Percentiles rank a stretch among this genome's conserved stretches.
These are phyloP conservation scores for Phoma herbarum DNA, from an alignment of 2,329 filamentous ascomycete genomes.

Conservation along the genomic window DNA sequence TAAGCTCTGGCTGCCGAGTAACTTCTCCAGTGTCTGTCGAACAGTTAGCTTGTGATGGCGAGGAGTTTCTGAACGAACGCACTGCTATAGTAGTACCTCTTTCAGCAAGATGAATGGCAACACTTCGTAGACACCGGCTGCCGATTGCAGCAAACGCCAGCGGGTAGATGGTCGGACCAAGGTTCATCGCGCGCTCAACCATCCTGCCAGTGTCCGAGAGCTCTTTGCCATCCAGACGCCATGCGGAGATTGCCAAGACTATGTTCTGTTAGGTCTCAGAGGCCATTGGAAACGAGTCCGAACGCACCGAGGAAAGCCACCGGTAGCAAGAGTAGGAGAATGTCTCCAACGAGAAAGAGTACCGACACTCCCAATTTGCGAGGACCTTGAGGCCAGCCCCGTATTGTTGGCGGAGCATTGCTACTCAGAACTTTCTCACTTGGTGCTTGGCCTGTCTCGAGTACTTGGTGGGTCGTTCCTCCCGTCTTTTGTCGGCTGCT, in stretches of 20 bases:
- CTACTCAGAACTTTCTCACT: not conserved
- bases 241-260: constrained; percentile 9
- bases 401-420: not conserved
- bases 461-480: not conserved
- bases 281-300: too few relatives aligned
- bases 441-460: not conserved
- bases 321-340: constrained; percentile 6
- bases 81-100: constrained; percentile 11
- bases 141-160: constrained; percentile 17
- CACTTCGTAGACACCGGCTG: constrained; percentile 8
- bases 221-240: not conserved
- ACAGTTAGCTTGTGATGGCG: not conserved
- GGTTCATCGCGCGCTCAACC: constrained; percentile 11
- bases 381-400: not conserved
- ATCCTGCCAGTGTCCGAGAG: constrained; percentile 4
- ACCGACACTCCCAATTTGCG: not conserved
- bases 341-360: constrained; percentile 1
- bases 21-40: constrained; percentile 13
- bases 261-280: not conserved
- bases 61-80: not conserved
- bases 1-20: constrained; percentile 22
- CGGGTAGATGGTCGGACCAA: constrained; percentile 20
- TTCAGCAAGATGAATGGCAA: constrained; percentile 11
- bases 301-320: constrained; percentile 15
- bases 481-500: not conserved